Conservation (phyloP, 1,284 basidiomycete genomes). For the Cutaneotrichosporon spelunceum region DNA sequence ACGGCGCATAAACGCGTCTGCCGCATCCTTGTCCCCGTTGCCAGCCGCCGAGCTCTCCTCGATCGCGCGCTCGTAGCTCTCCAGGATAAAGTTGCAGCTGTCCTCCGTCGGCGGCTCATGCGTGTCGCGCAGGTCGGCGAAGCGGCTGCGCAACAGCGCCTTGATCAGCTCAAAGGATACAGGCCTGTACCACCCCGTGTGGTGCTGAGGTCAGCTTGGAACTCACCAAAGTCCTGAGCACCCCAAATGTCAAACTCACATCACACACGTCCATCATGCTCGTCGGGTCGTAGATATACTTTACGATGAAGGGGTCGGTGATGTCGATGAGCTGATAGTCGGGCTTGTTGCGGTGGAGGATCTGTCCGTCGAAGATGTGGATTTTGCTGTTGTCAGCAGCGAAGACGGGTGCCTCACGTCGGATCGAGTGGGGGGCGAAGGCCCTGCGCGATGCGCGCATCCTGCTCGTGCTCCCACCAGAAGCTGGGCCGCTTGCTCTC, state of each 20-base stretch:
- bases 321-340: slow-evolving; percentile 94
- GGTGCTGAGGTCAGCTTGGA: slow-evolving; percentile 12
- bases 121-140: slow-evolving; percentile 69
- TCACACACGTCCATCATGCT: slow-evolving; percentile 63
- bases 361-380: slow-evolving; percentile 85
- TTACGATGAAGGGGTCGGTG: slow-evolving; percentile 71
- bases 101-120: slow-evolving; percentile 21
- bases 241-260: slow-evolving; percentile 55
- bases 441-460: slow-evolving; percentile 29
- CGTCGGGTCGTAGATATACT: slow-evolving; percentile 70
- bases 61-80: slow-evolving; percentile 19
- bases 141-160: slow-evolving; percentile 77
- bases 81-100: slow-evolving; percentile 13
- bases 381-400: slow-evolving; percentile 44
- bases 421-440: slow-evolving; percentile 36
- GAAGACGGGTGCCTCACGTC: slow-evolving; percentile 24
- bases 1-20: slow-evolving; percentile 16
- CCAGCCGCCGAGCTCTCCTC: background rate
- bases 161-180: slow-evolving; percentile 76
- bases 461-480: slow-evolving; percentile 43
- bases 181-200: slow-evolving; percentile 71
- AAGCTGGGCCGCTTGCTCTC: slow-evolving; percentile 25
- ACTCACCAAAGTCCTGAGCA: background rate
- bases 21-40: slow-evolving; percentile 17
- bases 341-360: slow-evolving; percentile 72